Conservation (phyloP, 257 asterid genomes). For the Solanum ahanhuiri region DNA sequence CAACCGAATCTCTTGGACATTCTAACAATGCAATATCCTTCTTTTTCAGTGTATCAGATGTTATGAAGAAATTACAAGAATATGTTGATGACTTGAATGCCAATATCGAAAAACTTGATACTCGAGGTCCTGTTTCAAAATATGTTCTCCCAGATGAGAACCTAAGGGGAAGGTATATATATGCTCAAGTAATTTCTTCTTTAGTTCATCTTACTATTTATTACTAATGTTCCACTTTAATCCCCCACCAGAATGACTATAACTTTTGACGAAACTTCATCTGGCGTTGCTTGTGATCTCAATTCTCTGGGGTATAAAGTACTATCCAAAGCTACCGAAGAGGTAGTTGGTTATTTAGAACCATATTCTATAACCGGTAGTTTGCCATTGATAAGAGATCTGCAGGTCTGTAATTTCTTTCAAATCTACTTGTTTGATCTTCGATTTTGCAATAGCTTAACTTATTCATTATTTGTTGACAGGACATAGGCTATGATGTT, state of each 20-base stretch:
- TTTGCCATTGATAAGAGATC: constrained; percentile 81
- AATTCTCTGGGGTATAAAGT: constrained; percentile 78
- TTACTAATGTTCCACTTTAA: neutral
- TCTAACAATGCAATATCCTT: neutral
- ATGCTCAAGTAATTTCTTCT: neutral
- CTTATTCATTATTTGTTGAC: constrained; percentile 3
- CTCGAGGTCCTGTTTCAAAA: constrained; percentile 79
- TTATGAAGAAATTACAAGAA: constrained; percentile 47
- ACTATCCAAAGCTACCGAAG: constrained; percentile 85
- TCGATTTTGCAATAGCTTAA: neutral
- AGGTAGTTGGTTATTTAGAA: constrained; percentile 76
- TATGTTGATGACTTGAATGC: constrained; percentile 74
- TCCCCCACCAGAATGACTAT: constrained; percentile 38
- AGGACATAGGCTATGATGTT: constrained; percentile 96
- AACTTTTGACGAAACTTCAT: constrained; percentile 53
- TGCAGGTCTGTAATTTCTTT: constrained; percentile 47
- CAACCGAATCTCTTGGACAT: no score
- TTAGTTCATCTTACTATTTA: no score
- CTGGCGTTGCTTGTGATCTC: constrained; percentile 88
- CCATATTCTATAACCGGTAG: constrained; percentile 95
- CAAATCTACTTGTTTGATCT: neutral
- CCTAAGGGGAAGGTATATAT: constrained; percentile 61
- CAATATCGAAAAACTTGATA: constrained; percentile 62
- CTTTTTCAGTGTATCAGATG: constrained; percentile 59
- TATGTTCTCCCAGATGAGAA: constrained; percentile 81